Base-by-base conservation (phyloP, 2,329 filamentous ascomycete genomes). In the Ophiostoma sp. region DNA sequence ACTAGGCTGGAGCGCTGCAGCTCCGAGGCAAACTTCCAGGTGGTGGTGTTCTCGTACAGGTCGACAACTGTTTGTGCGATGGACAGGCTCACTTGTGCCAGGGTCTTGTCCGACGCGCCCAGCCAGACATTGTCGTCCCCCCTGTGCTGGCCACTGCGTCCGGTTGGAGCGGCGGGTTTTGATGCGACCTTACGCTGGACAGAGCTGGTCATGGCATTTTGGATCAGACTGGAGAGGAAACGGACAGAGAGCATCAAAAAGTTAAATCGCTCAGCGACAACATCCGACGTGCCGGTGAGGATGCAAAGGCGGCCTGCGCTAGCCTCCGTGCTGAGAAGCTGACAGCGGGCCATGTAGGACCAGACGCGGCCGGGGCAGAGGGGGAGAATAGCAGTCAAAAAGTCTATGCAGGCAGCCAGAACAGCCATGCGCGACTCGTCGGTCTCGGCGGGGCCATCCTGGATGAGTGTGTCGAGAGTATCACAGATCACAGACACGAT, bases 311-410 rank as follows among this genome's bases (percentile, higher is more conserved):
- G 88, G 11, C 92, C 91, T 14, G 88, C 88, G 71, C 88, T 89
- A 9, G 91, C 88, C 72, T 92, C 89, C 5, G 88, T 85, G 73
- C 90, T 90, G 63, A 99, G 82, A 18, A 99, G 81, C 71, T 89
- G 87, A 76, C 92, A 96, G 69, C 92, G 87, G 3, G 89, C 87
- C 74, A 99, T 84, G 76, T 94, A 91, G 3, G 94, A 93, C 93
- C 95, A 98, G 5, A 97, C 88, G 70, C 93, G 85, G 68, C 90
- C 90, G 0, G 95, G 94, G 66, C 89, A 86, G n/a, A 85, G 90
- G 73, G 84, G 82, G 40, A 95, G 78, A 18, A 96, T 80, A 2
- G 89, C 87, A 72, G 90, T 85, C 49, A 96, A 80, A 74, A 98
- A 97, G 67, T 92, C 89, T 36, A 93, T 79, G 75, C 92, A 96